Evolutionary conservation across 176 grass and related monocot genomes (phyloP), one percentile per base, ranked within the genome.

Genomic region (Lolium perenne): DNA sequence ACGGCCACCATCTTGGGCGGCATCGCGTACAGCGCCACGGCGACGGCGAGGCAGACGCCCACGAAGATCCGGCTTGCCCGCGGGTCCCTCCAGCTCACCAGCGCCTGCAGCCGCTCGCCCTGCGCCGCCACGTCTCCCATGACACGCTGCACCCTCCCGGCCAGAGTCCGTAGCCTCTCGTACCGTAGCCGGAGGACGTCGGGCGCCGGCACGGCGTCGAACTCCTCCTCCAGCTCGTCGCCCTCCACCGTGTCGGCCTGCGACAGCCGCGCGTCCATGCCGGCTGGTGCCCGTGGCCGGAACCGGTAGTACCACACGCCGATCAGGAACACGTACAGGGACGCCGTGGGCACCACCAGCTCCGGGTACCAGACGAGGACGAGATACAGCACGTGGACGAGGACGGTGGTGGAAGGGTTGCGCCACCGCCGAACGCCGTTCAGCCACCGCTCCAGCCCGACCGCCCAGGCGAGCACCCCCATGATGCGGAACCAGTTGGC

Each of bases 1-100:
- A 99, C 97, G 82, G 97, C 94, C 76, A 99, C 97, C 94, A 99
- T 95, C 89, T 96, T 99, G 10, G 94, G 94, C 53, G 95, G 95
- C 84, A 97, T 86, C 55, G 88, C 87, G 74, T 94, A 97, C 0
- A 97, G 74, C 81, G 88, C 84, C 4, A 97, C 84, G 4, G 95
- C 92, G 10, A 97, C 91, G 77, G 85, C 85, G 25, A 99, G 79
- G 91, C 97, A 96, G n/a, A 93, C 92, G 18, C 86, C 88, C 4
- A 99, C 95, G 88, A 99, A 99, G 82, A 99, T 94, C 85, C 88
- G 83, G 38, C 94, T 99, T 4, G 97, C 97, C 58, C 97, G 84
- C 43, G 97, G 97, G 75, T 99, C 97, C 77, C 97, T 85, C 97
- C 97, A 99, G 88, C 97, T 99, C 7, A 99, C 97, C 43, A 99